Percentiles rank a stretch among this genome's conserved stretches.
Evolutionary conservation across 257 asterid species (phyloP).

Genomic region (Paulownia fortunei): DNA sequence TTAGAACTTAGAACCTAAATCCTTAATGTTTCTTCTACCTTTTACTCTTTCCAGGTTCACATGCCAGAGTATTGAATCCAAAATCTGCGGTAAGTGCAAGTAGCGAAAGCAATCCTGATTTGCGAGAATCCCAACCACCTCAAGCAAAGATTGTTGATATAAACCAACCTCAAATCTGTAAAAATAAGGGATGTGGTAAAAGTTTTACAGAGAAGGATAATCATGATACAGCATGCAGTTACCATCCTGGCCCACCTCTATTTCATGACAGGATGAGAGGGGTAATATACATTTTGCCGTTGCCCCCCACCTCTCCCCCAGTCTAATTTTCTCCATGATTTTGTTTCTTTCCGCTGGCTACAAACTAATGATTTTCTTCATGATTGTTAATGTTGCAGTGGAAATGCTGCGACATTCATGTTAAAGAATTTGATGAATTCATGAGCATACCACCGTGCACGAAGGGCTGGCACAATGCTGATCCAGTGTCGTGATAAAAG

Average conservation of each 20-base stretch:
- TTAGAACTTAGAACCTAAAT: neutral
- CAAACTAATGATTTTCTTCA: conserved; percentile 1
- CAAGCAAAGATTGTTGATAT: conserved; percentile 60
- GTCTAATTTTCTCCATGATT: neutral
- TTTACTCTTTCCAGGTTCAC: conserved; percentile 54
- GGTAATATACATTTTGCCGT: conserved; percentile 47
- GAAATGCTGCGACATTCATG: conserved; percentile 94
- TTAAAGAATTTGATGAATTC: conserved; percentile 90
- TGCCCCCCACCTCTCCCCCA: neutral
- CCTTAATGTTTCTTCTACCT: neutral
- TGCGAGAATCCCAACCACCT: conserved; percentile 51
- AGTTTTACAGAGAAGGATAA: conserved; percentile 86
- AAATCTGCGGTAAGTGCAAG: conserved; percentile 36
- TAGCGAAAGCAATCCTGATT: conserved; percentile 37
- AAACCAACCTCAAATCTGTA: conserved; percentile 79
- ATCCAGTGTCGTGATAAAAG: conserved; percentile 36
- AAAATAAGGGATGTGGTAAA: conserved; percentile 79
- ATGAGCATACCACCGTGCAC: conserved; percentile 81
- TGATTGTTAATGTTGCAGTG: conserved; percentile 55
- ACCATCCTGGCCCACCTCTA: conserved; percentile 93
- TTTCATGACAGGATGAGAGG: conserved; percentile 95
- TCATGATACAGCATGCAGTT: conserved; percentile 78
- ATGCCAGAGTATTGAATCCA: conserved; percentile 47
- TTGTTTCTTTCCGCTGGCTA: conserved; percentile 16
- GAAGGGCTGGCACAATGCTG: conserved; percentile 88